Evolutionary conservation across 23 red algal species (phyloP), one percentile per base, ranked within the genome.

Genomic region (Gracilaria vermiculophylla): DNA sequence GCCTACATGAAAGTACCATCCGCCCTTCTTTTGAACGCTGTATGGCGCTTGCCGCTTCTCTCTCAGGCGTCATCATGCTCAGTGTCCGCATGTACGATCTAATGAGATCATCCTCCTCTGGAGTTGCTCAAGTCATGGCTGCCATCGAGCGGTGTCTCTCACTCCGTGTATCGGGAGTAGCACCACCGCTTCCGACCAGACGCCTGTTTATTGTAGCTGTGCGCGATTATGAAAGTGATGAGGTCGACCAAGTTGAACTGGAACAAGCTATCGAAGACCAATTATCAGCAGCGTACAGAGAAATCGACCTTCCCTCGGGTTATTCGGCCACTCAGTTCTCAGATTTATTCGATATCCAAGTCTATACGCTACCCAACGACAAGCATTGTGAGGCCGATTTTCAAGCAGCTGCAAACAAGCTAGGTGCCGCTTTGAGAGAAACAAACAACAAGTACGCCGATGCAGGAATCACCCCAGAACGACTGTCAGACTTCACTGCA

Each of bases 171-270:
- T 53, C 54, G 3, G 87, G 87, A 24, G 44, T 37, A 24, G 87
- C 75, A 2, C 56, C 73, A 14, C 50, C 47, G 3, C 60, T 91
- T 39, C 87, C 87, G 34, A 62, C 45, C 6, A 40, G 53, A 66
- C 74, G 87, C 24, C 78, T 98, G 42, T 57, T 98, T 19, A 24
- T 98, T 19, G 87, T 98, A 41, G 90, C 82, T 29, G 91, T 98
- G 60, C 56, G 79, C 24, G 95, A 98, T 31, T 94, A 81, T 45
- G 95, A 98, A 24, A 69, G 25, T 32, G 85, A 84, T 23, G 64
- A 91, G 35, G 75, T 88, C 1, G 74, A 50, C n/a, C 56, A 84
- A 37, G 95, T 64, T 42, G 90, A 98, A 1, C 51, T 98, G 49
- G 51, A 82, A 20, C 52, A 57, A 31, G 74, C 89, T 1, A 73